Percentiles rank a stretch among this genome's conserved stretches.
Conservation (phyloP, 495 filamentous ascomycete species). For the Hypoxylon cercidicola region DNA sequence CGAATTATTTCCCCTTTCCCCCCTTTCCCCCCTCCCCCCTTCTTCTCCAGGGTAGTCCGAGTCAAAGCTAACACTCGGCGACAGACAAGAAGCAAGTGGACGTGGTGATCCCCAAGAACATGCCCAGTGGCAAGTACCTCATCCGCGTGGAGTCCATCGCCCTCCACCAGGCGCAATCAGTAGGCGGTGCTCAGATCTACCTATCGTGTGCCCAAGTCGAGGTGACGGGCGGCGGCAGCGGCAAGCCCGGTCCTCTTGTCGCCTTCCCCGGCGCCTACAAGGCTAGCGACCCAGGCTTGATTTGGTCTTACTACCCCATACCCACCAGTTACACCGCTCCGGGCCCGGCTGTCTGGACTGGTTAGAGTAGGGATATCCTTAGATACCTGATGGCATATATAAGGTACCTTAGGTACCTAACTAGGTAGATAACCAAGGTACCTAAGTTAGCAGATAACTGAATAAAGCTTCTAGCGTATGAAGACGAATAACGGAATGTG, state of each 20-base stretch:
- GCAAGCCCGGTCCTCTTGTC: constrained; percentile 44
- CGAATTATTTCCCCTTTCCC: constrained; percentile 1
- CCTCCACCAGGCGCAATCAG: constrained; percentile 50
- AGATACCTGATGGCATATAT: too few species aligned
- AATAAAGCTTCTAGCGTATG: too few species aligned
- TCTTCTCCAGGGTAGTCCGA: background rate
- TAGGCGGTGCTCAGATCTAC: constrained; percentile 55
- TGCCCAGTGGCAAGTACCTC: constrained; percentile 54
- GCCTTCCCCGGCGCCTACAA: constrained; percentile 51
- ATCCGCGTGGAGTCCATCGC: constrained; percentile 55
- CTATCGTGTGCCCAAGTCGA: constrained; percentile 53
- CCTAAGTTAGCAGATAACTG: too few species aligned
- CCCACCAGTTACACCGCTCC: constrained; percentile 55
- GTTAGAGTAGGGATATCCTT: constrained; percentile 11
- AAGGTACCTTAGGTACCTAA: too few species aligned
- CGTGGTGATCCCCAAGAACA: constrained; percentile 53
- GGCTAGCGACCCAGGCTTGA: constrained; percentile 48
- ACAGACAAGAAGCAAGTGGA: constrained; percentile 48
- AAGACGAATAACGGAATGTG: too few species aligned
- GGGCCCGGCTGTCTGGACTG: constrained; percentile 51
- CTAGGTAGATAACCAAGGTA: too few species aligned
- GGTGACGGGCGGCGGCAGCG: constrained; percentile 50
- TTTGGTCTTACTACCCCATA: constrained; percentile 47
- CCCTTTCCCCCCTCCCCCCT: background rate
- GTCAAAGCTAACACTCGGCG: constrained; percentile 5